These are phyloP conservation scores for Panellus pusillus DNA, from an alignment of 768 basidiomycete species.

Conservation along the genomic window DNA sequence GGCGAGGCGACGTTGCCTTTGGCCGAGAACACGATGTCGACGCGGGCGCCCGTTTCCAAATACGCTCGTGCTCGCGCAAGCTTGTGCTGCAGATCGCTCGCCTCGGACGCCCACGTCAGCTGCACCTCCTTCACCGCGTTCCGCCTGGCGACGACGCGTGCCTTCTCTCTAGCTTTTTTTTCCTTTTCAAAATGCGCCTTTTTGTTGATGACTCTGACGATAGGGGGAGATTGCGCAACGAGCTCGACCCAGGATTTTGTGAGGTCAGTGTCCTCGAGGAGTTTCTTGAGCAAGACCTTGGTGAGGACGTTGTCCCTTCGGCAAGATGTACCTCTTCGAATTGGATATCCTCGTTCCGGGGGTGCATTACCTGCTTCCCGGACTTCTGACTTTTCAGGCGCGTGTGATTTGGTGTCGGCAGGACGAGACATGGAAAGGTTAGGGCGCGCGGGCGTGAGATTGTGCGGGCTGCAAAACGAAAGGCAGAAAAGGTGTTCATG, in stretches of 20 bases:
- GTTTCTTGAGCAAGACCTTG: slow-evolving; percentile 33
- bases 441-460: slow-evolving; percentile 6
- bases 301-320: slow-evolving; percentile 47
- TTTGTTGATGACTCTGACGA: slow-evolving; percentile 60
- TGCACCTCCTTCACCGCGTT: slow-evolving; percentile 64
- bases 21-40: slow-evolving; percentile 54
- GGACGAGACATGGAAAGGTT: not conserved
- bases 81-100: slow-evolving; percentile 66
- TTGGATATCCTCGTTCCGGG: slow-evolving; percentile 43
- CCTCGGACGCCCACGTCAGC: slow-evolving; percentile 64
- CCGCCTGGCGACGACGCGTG: slow-evolving; percentile 32
- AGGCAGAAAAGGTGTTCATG: slow-evolving; percentile 23
- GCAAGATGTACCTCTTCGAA: slow-evolving; percentile 42
- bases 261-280: slow-evolving; percentile 48
- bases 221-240: slow-evolving; percentile 46
- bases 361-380: slow-evolving; percentile 1
- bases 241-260: slow-evolving; percentile 54
- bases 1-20: slow-evolving; percentile 44
- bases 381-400: slow-evolving; percentile 15
- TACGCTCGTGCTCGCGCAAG: slow-evolving; percentile 56
- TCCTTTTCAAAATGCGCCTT: slow-evolving; percentile 40
- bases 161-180: slow-evolving; percentile 36
- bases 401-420: slow-evolving; percentile 1
- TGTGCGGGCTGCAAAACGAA: slow-evolving; percentile 18
- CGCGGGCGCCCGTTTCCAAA: slow-evolving; percentile 57